These are phyloP conservation scores for Pulveroboletus sp. DNA, from an alignment of 768 basidiomycete genomes.

Conservation along the genomic window DNA sequence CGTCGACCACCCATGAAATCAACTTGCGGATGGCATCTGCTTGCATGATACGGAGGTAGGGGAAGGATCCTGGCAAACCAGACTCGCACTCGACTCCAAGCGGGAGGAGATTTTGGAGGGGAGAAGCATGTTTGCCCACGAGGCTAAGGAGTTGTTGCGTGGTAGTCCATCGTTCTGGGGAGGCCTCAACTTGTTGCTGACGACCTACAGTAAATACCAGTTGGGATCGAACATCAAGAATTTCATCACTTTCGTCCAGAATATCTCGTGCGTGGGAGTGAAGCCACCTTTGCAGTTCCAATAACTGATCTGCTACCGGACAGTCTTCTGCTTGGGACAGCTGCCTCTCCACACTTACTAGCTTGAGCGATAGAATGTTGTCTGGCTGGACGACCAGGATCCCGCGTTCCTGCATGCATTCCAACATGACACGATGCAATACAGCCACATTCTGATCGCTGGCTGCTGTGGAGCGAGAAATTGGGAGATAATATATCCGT, in stretches of 20 bases:
- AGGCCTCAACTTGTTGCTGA: constrained; percentile 25
- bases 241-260: constrained; percentile 25
- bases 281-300: constrained; percentile 22
- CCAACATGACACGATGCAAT: constrained; percentile 30
- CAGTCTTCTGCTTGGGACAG: neutral
- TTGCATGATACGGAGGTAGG: no score
- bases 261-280: constrained; percentile 16
- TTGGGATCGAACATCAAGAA: no score
- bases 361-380: constrained; percentile 46
- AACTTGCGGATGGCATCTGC: no score
- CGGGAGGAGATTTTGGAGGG: neutral
- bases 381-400: constrained; percentile 49
- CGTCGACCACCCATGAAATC: no score
- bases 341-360: constrained; percentile 39
- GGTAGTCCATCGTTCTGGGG: constrained; percentile 31
- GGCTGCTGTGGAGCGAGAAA: constrained; percentile 31
- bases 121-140: constrained; percentile 5
- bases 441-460: neutral
- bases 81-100: constrained; percentile 1
- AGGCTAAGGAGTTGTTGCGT: constrained; percentile 26
- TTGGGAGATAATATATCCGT: constrained; percentile 45
- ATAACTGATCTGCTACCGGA: constrained; percentile 12
- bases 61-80: constrained; percentile 11
- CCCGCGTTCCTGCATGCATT: constrained; percentile 37
- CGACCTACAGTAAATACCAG: constrained; percentile 32